phyloP scores from a whole-genome alignment of 164 flowering plant species.

The Vitis vinifera region DNA sequence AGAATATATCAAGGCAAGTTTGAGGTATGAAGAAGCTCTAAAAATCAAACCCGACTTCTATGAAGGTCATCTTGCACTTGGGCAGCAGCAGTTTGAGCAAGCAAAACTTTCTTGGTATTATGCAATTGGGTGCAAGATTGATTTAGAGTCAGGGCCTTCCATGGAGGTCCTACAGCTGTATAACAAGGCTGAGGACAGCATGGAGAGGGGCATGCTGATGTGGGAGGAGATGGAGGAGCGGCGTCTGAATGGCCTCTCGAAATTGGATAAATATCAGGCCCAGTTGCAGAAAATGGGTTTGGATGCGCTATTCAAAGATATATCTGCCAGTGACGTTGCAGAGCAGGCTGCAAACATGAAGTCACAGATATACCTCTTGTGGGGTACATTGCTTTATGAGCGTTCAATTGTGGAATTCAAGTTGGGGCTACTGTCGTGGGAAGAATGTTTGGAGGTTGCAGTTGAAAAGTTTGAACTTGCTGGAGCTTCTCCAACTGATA shows the following conservation, averaged over 20 bases:
- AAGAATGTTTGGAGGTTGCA: constrained; percentile 79
- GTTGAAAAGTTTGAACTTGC: constrained; percentile 86
- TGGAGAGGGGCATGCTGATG: constrained; percentile 74
- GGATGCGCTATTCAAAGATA: constrained; percentile 41
- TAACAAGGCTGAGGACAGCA: constrained; percentile 84
- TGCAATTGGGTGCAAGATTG: constrained; percentile 57
- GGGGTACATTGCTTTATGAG: constrained; percentile 91
- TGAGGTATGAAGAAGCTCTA: constrained; percentile 73
- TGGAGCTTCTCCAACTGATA: constrained; percentile 85
- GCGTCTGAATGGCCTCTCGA: constrained; percentile 53
- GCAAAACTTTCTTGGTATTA: constrained; percentile 88
- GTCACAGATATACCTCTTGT: constrained; percentile 79
- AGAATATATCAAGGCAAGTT: constrained; percentile 67
- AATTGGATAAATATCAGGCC: constrained; percentile 37
- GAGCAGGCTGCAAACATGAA: constrained; percentile 72
- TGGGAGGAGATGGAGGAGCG: constrained; percentile 76
- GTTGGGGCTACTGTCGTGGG: constrained; percentile 75
- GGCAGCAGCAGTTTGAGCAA: constrained; percentile 91
- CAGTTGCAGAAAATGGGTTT: constrained; percentile 59
- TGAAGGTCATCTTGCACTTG: constrained; percentile 82
- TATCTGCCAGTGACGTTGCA: constrained; percentile 58
- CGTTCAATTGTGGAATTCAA: constrained; percentile 83
- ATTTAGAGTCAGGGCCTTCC: constrained; percentile 60
- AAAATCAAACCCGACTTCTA: constrained; percentile 78
- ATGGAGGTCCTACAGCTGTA: constrained; percentile 63